Conservation (phyloP, 2,329 filamentous ascomycete genomes). For the Plenodomus tracheiphilus region DNA sequence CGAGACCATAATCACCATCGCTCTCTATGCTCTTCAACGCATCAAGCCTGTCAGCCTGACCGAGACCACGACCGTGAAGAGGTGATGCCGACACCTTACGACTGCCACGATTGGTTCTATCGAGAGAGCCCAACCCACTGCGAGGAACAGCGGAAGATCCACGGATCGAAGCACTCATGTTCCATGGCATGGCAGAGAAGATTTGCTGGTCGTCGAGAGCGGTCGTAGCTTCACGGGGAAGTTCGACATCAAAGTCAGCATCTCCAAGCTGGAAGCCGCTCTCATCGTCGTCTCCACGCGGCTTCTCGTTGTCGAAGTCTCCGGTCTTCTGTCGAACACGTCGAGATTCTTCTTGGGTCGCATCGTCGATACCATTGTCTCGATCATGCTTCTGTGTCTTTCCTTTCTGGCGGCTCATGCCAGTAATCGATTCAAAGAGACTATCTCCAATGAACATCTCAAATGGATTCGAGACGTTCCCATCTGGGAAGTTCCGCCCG, state of each 20-base stretch:
- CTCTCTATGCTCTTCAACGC: conserved; percentile 34
- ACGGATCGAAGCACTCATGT: conserved; percentile 60
- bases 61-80: conserved; percentile 59
- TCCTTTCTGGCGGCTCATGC: conserved; percentile 32
- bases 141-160: conserved; percentile 52
- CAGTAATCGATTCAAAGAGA: conserved; percentile 55
- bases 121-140: conserved; percentile 45
- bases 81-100: conserved; percentile 64
- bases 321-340: conserved; percentile 37
- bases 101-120: conserved; percentile 46
- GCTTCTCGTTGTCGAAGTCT: conserved; percentile 38
- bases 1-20: conserved; percentile 29
- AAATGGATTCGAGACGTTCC: conserved; percentile 54
- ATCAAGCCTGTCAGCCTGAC: conserved; percentile 34
- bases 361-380: conserved; percentile 40
- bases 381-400: conserved; percentile 38
- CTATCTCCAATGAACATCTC: conserved; percentile 61
- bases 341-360: conserved; percentile 37
- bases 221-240: conserved; percentile 69
- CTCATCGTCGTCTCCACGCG: conserved; percentile 43
- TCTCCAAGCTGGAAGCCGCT: conserved; percentile 28
- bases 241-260: conserved; percentile 68
- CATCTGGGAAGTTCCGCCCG: conserved; percentile 21
- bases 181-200: conserved; percentile 71
- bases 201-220: conserved; percentile 70